Percentiles rank a stretch among this genome's conserved stretches.
phyloP scores from a whole-genome alignment of 345 rosid genomes.

The Arabidopsis suecica region DNA sequence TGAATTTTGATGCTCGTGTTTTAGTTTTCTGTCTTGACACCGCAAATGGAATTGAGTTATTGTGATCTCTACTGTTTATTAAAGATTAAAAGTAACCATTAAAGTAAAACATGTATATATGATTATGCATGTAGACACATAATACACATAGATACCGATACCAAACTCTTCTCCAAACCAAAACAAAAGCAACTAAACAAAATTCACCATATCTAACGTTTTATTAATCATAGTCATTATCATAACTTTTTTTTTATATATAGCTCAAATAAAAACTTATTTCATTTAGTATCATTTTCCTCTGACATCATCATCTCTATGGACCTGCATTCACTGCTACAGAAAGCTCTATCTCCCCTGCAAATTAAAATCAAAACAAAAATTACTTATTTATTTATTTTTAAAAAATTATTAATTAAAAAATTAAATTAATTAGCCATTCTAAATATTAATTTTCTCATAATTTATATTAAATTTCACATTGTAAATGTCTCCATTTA shows the following conservation, averaged over 20 bases:
- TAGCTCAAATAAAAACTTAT: conserved; percentile 10
- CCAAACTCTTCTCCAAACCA: conserved; percentile 17
- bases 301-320: conserved; percentile 73
- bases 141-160: conserved; percentile 33
- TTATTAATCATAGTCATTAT: conserved; percentile 37
- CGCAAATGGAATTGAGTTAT: conserved; percentile 8
- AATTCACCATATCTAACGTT: conserved; percentile 34
- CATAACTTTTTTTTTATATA: conserved; percentile 14
- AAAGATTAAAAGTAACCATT: conserved; percentile 4
- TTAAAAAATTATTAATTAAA: no score
- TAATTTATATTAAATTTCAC: neutral
- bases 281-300: conserved; percentile 37
- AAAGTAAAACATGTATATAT: conserved; percentile 28
- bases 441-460: neutral
- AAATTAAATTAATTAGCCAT: neutral
- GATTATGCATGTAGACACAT: conserved; percentile 44
- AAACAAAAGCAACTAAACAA: conserved; percentile 35
- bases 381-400: neutral
- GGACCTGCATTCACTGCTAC: conserved; percentile 85
- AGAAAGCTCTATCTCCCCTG: conserved; percentile 93
- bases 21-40: conserved; percentile 1
- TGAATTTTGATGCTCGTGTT: neutral
- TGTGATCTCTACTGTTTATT: conserved; percentile 7
- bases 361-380: conserved; percentile 34
- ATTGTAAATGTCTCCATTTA: no score